Conservation (phyloP, 768 basidiomycete species). For the Lyophyllum semitale region DNA sequence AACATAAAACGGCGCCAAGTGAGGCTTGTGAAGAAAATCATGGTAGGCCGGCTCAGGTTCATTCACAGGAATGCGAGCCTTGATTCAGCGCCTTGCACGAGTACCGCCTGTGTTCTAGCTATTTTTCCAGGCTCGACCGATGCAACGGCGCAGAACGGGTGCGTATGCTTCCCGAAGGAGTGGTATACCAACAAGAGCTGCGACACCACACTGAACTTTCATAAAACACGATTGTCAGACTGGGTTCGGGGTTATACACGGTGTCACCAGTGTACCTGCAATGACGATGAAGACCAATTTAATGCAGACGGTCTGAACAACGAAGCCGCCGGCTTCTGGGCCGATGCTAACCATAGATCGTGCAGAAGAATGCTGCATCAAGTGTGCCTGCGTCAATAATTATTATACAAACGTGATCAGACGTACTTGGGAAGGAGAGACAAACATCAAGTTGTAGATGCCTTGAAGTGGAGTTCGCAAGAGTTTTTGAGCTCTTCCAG, state of each 20-base stretch:
- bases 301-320: conserved; percentile 56
- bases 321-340: conserved; percentile 66
- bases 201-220: conserved; percentile 42
- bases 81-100: conserved; percentile 15
- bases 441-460: too few species aligned
- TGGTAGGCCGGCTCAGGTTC: conserved; percentile 65
- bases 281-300: conserved; percentile 61
- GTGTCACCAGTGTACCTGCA: conserved; percentile 26
- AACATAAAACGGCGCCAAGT: conserved; percentile 74
- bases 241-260: too few species aligned
- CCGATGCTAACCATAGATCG: too few species aligned
- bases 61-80: conserved; percentile 50
- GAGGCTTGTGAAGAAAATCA: too few species aligned
- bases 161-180: conserved; percentile 73
- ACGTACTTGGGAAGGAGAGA: too few species aligned
- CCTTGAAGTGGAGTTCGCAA: too few species aligned
- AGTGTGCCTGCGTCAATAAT: too few species aligned
- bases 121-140: not conserved
- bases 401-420: too few species aligned
- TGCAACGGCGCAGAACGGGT: conserved; percentile 55
- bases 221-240: not conserved
- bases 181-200: conserved; percentile 53
- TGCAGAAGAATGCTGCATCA: too few species aligned
- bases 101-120: not conserved
- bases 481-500: too few species aligned